Base-by-base conservation (phyloP, 2,329 filamentous ascomycete genomes). In the Claviceps spartinae region DNA sequence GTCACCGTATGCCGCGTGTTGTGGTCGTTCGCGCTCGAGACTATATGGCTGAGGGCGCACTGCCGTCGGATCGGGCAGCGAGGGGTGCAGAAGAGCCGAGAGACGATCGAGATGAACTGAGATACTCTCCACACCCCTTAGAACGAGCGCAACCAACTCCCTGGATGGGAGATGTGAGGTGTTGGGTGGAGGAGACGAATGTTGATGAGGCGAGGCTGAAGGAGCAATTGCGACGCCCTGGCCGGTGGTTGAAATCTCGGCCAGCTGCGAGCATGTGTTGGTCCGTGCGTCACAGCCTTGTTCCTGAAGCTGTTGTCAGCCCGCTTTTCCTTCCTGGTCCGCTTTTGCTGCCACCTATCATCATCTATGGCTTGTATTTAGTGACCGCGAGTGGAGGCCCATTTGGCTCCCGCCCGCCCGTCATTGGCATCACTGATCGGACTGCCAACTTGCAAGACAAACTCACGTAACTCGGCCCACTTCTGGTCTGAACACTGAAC, bases 121-220 rank as follows among this genome's bases (percentile, higher is more conserved):
- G 51, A 45, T 38, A 49, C 53, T 54, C 53, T 54, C 54, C 52
- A 52, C 53, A 52, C 52, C 56, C 51, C 55, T 54, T 55, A 48
- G 45, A 41, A 48, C 45, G 49, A 54, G 56, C 54, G 52, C 57
- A 52, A 40, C 48, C 56, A 51, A 52, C 56, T 55, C 53, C 50
- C 45, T 53, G 42, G 43, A 51, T 47, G 57, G 50, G 50, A 54
- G 54, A 49, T 47, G 50, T 44, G n/a, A 46, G 48, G 38, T 43
- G 30, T 38, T 46, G 49, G 26, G 26, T 47, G 52, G 52, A 47
- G 34, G 47, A 46, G 49, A 34, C 22, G 37, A 47, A 11, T 30
- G 45, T 52, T 47, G 47, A 41, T 40, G 47, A 52, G 45, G 45
- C 45, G 36, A 52, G 54, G 50, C 51, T 49, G 51, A 46, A 26